Conservation (phyloP, 345 rosid genomes). For the Kandelia obovata region DNA sequence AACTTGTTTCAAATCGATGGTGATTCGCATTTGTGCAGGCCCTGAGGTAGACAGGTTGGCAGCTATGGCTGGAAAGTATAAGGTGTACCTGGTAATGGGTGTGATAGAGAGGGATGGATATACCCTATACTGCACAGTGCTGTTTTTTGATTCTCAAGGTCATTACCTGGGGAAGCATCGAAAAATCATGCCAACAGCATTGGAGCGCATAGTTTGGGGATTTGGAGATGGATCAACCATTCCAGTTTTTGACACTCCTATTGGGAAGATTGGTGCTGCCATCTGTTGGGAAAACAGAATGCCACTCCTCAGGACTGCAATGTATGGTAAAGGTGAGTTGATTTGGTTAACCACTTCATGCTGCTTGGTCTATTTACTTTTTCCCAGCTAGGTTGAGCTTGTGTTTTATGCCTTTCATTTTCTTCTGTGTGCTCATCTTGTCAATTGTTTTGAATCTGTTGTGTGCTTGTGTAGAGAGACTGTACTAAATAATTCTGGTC, state of each 20-base stretch:
- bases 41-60: constrained; percentile 82
- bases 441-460: background rate
- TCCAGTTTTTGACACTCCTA: constrained; percentile 72
- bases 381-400: too few species aligned
- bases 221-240: constrained; percentile 93
- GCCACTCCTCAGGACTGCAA: constrained; percentile 91
- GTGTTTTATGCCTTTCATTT: background rate
- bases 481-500: background rate
- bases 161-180: constrained; percentile 84
- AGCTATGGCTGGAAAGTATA: constrained; percentile 80
- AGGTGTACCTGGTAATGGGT: constrained; percentile 84
- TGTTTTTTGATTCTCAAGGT: constrained; percentile 82
- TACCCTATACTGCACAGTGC: constrained; percentile 71
- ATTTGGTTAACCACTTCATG: background rate
- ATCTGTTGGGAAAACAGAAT: constrained; percentile 94
- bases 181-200: constrained; percentile 84
- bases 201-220: constrained; percentile 93
- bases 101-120: constrained; percentile 94
- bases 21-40: constrained; percentile 37
- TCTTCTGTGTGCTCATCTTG: background rate
- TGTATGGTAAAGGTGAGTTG: constrained; percentile 81
- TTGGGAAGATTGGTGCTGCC: constrained; percentile 88
- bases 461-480: background rate
- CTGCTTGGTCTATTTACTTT: background rate
- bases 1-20: background rate